phyloP scores from a whole-genome alignment of 164 flowering plant genomes.

The Nymphaea thermarum region DNA sequence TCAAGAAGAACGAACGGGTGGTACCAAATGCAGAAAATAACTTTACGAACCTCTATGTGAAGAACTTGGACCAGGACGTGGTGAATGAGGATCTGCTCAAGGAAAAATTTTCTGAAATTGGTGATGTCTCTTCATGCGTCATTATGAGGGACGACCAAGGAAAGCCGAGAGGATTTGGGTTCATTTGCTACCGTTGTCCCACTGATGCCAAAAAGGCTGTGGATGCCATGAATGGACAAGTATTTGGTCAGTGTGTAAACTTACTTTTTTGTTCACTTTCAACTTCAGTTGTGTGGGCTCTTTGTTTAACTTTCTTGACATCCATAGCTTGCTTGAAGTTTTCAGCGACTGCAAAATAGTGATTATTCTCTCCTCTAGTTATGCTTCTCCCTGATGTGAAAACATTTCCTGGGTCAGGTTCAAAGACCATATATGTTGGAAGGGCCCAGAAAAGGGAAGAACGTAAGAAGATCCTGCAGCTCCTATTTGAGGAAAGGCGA shows the following conservation, averaged over 20 bases:
- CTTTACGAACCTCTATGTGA: conserved; percentile 70
- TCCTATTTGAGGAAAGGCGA: conserved; percentile 59
- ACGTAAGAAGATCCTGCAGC: conserved; percentile 54
- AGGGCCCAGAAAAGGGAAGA: conserved; percentile 86
- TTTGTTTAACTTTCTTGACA: too few species aligned
- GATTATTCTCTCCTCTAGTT: background rate
- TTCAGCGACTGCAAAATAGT: too few species aligned
- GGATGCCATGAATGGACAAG: conserved; percentile 55
- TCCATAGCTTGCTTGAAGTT: too few species aligned
- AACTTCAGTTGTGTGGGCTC: too few species aligned
- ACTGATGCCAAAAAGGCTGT: conserved; percentile 63
- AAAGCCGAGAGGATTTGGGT: conserved; percentile 79
- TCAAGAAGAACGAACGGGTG: conserved; percentile 52
- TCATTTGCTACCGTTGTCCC: conserved; percentile 68
- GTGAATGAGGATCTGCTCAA: conserved; percentile 44
- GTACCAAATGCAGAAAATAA: conserved; percentile 36
- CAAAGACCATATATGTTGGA: conserved; percentile 64
- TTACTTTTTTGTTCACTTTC: background rate
- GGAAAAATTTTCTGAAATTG: conserved; percentile 62
- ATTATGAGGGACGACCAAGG: conserved; percentile 56
- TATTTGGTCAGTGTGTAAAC: conserved; percentile 33
- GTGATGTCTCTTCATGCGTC: conserved; percentile 45
- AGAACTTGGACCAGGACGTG: conserved; percentile 52
- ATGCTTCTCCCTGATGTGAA: background rate
- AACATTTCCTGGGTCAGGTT: conserved; percentile 25